Conservation (phyloP, 805 yeast genomes). For the Metschnikowia borealis region DNA sequence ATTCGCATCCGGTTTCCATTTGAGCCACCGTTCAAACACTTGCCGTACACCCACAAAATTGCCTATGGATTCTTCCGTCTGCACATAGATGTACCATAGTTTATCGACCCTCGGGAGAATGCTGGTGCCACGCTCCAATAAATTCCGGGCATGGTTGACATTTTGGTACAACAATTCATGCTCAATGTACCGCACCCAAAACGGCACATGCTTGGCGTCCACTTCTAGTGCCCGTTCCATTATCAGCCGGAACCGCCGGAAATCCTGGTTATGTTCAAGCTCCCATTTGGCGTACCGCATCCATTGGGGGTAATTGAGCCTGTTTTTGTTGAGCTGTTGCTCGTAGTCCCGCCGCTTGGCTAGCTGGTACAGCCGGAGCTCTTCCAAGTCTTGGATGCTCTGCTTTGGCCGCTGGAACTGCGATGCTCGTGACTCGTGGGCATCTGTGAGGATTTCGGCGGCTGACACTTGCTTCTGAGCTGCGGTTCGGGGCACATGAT, state of each 20-base stretch:
- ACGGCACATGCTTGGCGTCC: constrained; percentile 67
- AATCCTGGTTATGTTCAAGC: constrained; percentile 66
- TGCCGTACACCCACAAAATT: constrained; percentile 57
- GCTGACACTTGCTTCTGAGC: constrained; percentile 60
- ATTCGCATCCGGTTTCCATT: constrained; percentile 62
- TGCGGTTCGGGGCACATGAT: neutral
- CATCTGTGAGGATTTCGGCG: constrained; percentile 60
- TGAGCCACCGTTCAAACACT: constrained; percentile 75
- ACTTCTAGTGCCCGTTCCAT: constrained; percentile 84
- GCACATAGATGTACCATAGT: constrained; percentile 79
- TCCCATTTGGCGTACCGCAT: constrained; percentile 88
- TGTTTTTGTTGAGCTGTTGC: constrained; percentile 78
- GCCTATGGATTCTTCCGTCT: constrained; percentile 75
- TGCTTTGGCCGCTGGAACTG: constrained; percentile 40
- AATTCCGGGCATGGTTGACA: constrained; percentile 83
- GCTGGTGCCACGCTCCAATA: constrained; percentile 73
- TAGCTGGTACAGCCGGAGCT: constrained; percentile 68
- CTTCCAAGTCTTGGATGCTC: constrained; percentile 70
- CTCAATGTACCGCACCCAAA: constrained; percentile 84
- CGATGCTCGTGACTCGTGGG: constrained; percentile 46
- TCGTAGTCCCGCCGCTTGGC: constrained; percentile 80
- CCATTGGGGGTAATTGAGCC: constrained; percentile 85
- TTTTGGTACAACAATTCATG: constrained; percentile 68
- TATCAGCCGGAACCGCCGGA: constrained; percentile 75
- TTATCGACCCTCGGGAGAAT: constrained; percentile 76